Conservation (phyloP, 1,139 yeast species). For the Yamadazyma sp. region DNA sequence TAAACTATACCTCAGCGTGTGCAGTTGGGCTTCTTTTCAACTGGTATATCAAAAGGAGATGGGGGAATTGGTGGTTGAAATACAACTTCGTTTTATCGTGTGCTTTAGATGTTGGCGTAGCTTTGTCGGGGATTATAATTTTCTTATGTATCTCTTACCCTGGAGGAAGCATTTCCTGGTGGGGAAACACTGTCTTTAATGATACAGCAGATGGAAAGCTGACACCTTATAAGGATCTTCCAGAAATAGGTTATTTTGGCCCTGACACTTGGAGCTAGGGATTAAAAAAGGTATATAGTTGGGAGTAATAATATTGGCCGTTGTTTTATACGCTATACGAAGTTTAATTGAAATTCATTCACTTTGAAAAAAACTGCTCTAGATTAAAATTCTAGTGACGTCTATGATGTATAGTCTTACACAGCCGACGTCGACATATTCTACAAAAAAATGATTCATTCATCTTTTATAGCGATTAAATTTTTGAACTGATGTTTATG, state of each 20-base stretch:
- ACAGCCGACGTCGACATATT: too few relatives aligned
- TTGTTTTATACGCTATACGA: too few relatives aligned
- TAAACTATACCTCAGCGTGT: conserved; percentile 50
- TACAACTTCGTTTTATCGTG: conserved; percentile 59
- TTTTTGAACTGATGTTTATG: too few relatives aligned
- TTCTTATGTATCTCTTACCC: conserved; percentile 55
- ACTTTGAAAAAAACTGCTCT: too few relatives aligned
- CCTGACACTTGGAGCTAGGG: conserved; percentile 6
- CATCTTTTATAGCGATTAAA: too few relatives aligned
- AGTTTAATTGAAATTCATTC: too few relatives aligned
- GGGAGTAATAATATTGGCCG: too few relatives aligned
- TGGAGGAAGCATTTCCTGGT: conserved; percentile 26
- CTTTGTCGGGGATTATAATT: conserved; percentile 52
- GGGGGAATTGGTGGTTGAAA: conserved; percentile 57
- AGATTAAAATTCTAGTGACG: too few relatives aligned
- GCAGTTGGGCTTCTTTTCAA: conserved; percentile 48
- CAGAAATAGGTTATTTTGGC: conserved; percentile 7
- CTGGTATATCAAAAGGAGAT: conserved; percentile 46
- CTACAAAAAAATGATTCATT: too few relatives aligned
- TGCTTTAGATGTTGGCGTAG: conserved; percentile 58
- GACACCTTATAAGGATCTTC: conserved; percentile 3
- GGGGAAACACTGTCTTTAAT: conserved; percentile 6
- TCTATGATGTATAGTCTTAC: too few relatives aligned
- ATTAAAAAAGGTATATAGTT: neutral
- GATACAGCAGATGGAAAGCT: conserved; percentile 8